Conservation (phyloP, 225 moss, liverwort and hornwort species). For the Pseudoscleropodium purum region DNA sequence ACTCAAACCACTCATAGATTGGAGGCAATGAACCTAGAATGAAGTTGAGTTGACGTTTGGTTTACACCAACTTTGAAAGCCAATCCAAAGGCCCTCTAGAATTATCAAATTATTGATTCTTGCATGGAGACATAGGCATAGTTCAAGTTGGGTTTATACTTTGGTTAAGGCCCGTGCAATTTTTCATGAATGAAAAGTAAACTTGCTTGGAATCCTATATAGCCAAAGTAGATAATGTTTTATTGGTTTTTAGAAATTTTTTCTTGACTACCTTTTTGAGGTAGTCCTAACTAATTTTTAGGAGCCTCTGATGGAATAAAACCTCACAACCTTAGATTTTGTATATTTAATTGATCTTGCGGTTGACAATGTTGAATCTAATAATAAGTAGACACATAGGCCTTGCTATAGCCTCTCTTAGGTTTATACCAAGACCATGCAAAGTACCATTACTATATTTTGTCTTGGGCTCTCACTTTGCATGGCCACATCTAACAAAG, state of each 20-base stretch:
- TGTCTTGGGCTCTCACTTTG: accelerated
- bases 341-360: neutral
- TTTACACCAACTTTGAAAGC: too few relatives aligned
- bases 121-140: neutral
- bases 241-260: neutral
- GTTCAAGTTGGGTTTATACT: neutral
- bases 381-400: neutral
- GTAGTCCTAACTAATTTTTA: too few relatives aligned
- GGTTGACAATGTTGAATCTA: neutral
- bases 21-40: too few relatives aligned
- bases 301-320: neutral
- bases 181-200: neutral
- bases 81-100: neutral
- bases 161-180: neutral
- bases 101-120: neutral
- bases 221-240: neutral
- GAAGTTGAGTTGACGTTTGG: too few relatives aligned
- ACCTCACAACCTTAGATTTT: neutral
- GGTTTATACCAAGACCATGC: neutral
- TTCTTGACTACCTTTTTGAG: too few relatives aligned
- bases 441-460: neutral
- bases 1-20: too few relatives aligned
- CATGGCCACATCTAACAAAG: neutral
- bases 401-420: neutral
- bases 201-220: neutral